These are phyloP conservation scores for Aspergillus unguis DNA, from an alignment of 2,329 filamentous ascomycete species.

Conservation along the genomic window DNA sequence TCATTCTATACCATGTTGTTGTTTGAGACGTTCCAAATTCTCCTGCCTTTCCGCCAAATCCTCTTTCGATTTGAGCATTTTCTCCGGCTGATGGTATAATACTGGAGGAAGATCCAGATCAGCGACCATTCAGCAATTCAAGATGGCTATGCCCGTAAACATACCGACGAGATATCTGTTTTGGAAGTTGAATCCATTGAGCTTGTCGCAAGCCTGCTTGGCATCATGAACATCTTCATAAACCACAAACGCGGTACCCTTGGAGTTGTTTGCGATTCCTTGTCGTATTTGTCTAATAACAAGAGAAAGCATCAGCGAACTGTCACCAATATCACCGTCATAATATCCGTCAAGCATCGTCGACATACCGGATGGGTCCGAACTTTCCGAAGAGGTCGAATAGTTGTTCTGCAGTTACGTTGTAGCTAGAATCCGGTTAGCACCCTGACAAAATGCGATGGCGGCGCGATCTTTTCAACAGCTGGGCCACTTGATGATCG, in stretches of 20 bases:
- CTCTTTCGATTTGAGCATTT: conserved; percentile 83
- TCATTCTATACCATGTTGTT: conserved; percentile 98
- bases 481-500: background rate
- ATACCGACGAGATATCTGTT: conserved; percentile 96
- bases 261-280: conserved; percentile 94
- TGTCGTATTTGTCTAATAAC: conserved; percentile 85
- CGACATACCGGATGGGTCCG: conserved; percentile 82
- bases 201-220: conserved; percentile 97
- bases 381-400: conserved; percentile 99
- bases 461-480: background rate
- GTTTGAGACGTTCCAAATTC: conserved; percentile 97
- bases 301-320: conserved; percentile 7
- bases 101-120: too few species aligned
- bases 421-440: conserved; percentile 67
- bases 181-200: conserved; percentile 99
- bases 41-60: conserved; percentile 91
- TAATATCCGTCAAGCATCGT: conserved; percentile 9
- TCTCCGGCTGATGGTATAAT: conserved; percentile 66
- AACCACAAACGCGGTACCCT: conserved; percentile 97
- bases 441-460: background rate
- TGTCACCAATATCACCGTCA: conserved; percentile 9
- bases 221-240: conserved; percentile 99
- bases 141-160: conserved; percentile 37
- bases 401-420: conserved; percentile 95
- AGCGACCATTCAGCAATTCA: too few species aligned